Conservation (phyloP, 768 basidiomycete species). For the Sistotremastrum niveocremeum region DNA sequence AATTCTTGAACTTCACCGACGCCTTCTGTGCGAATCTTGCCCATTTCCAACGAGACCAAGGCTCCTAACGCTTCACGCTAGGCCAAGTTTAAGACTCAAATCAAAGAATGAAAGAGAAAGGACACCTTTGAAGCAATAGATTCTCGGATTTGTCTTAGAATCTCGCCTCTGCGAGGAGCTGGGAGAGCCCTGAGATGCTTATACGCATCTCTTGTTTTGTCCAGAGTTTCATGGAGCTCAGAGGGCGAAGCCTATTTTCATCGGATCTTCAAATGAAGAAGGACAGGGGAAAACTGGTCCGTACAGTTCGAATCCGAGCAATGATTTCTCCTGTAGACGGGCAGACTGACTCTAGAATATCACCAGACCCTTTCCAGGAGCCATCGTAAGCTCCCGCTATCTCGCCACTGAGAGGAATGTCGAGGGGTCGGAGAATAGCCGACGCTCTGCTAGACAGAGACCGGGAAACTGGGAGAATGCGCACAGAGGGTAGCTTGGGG, state of each 20-base stretch:
- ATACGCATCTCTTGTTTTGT: conserved; percentile 63
- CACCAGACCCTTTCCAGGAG: conserved; percentile 64
- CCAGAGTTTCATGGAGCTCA: conserved; percentile 59
- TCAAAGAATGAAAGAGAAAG: conserved; percentile 1
- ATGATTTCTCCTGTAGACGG: conserved; percentile 82
- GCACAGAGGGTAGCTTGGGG: not conserved
- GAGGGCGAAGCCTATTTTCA: conserved; percentile 43
- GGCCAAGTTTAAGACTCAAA: not conserved
- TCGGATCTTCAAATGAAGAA: not conserved
- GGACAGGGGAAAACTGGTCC: conserved; percentile 11
- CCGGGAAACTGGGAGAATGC: conserved; percentile 17
- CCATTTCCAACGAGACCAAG: conserved; percentile 80
- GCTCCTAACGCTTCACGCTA: conserved; percentile 71
- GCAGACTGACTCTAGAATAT: conserved; percentile 55
- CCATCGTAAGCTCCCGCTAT: conserved; percentile 73
- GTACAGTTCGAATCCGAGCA: conserved; percentile 57
- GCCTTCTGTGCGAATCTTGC: conserved; percentile 84
- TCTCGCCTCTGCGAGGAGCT: conserved; percentile 78
- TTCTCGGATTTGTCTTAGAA: conserved; percentile 77
- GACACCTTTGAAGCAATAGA: conserved; percentile 64
- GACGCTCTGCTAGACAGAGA: conserved; percentile 59
- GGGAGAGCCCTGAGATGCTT: conserved; percentile 59
- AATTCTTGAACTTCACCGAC: conserved; percentile 92
- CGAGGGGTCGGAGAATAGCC: conserved; percentile 47
- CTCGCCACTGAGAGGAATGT: conserved; percentile 42